Evolutionary conservation across 805 yeast species (phyloP).

Genomic region (Alloascoidea africana): DNA sequence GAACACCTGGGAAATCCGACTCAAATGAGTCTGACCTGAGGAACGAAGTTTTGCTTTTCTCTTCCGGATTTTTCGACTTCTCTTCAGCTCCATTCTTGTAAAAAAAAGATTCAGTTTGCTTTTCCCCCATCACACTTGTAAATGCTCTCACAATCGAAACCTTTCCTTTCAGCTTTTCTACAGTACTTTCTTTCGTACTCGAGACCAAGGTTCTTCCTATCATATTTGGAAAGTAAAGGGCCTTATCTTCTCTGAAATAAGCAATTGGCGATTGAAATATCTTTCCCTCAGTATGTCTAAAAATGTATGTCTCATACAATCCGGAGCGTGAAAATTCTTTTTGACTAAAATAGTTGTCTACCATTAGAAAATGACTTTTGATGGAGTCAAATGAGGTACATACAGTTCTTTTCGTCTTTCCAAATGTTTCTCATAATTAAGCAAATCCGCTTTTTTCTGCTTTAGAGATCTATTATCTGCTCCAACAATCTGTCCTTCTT

Average conservation of each 20-base stretch:
- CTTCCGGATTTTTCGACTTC: slow-evolving; percentile 18
- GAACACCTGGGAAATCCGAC: slow-evolving; percentile 37
- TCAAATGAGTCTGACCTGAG: background rate
- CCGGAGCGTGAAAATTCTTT: slow-evolving; percentile 54
- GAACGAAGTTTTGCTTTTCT: background rate
- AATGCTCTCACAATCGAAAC: slow-evolving; percentile 51
- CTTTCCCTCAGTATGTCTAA: slow-evolving; percentile 69
- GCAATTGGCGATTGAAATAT: slow-evolving; percentile 73
- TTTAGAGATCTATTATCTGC: slow-evolving; percentile 20
- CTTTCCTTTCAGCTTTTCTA: slow-evolving; percentile 29
- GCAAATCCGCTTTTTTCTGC: slow-evolving; percentile 29
- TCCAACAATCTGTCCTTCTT: slow-evolving; percentile 13
- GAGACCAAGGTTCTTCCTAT: slow-evolving; percentile 33
- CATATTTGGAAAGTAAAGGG: slow-evolving; percentile 76
- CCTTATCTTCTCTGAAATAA: slow-evolving; percentile 54
- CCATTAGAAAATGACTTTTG: background rate
- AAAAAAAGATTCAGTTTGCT: slow-evolving; percentile 48
- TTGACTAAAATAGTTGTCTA: background rate
- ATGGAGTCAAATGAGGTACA: slow-evolving; percentile 8
- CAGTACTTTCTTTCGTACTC: slow-evolving; percentile 14
- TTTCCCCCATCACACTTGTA: slow-evolving; percentile 57
- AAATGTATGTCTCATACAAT: slow-evolving; percentile 48
- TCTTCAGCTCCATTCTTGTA: slow-evolving; percentile 24
- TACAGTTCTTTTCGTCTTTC: slow-evolving; percentile 37
- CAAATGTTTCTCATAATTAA: slow-evolving; percentile 31